These are phyloP conservation scores for Aphanomyces stellatus DNA, from an alignment of 352 stramenopile genomes.

Conservation along the genomic window DNA sequence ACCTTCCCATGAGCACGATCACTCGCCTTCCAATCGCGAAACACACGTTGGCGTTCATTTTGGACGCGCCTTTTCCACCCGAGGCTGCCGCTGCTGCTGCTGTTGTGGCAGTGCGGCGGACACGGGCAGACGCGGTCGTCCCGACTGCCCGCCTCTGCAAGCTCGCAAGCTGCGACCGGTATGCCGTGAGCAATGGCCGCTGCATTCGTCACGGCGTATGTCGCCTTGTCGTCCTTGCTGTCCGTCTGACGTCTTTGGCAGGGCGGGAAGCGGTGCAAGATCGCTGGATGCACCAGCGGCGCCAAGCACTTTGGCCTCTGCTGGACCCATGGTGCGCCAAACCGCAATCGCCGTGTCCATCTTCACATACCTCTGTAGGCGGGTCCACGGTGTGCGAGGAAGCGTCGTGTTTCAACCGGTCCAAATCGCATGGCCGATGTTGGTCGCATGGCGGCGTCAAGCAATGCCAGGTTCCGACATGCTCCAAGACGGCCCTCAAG, in stretches of 20 bases:
- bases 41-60: too few relatives aligned
- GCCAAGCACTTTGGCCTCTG: conserved; percentile 65
- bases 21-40: too few relatives aligned
- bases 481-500: neutral
- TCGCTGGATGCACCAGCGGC: conserved; percentile 50
- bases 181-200: neutral
- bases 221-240: too few relatives aligned
- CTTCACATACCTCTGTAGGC: neutral
- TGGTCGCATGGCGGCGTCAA: neutral
- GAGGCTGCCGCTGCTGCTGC: too few relatives aligned
- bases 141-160: neutral
- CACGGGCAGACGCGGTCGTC: too few relatives aligned
- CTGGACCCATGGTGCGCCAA: conserved; percentile 49
- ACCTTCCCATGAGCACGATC: too few relatives aligned
- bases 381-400: neutral
- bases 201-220: neutral
- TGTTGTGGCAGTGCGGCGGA: too few relatives aligned
- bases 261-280: conserved; percentile 54
- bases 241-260: too few relatives aligned
- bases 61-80: too few relatives aligned
- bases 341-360: neutral
- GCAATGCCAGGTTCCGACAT: neutral
- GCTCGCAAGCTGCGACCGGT: neutral
- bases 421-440: neutral
- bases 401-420: neutral